Evolutionary conservation across 805 yeast genomes (phyloP).

Genomic region (Suhomyces vadensis): DNA sequence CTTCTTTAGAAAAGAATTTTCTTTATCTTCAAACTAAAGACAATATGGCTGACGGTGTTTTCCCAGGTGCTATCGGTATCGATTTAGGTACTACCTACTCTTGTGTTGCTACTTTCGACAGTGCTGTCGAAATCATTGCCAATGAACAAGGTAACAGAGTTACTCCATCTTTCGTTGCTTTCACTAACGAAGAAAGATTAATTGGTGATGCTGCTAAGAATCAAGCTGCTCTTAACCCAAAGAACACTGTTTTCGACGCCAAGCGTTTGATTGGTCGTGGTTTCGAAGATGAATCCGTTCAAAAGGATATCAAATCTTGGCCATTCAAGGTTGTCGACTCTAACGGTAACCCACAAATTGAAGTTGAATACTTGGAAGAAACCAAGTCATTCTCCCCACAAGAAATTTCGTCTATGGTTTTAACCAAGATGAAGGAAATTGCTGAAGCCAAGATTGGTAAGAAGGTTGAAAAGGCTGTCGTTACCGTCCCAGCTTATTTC

Average conservation of each 20-base stretch:
- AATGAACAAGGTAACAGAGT: constrained; percentile 55
- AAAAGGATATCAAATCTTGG: constrained; percentile 53
- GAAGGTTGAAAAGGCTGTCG: constrained; percentile 58
- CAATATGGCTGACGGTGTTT: constrained; percentile 95
- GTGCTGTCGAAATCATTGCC: constrained; percentile 52
- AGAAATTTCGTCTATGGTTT: constrained; percentile 51
- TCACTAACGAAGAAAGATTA: constrained; percentile 50
- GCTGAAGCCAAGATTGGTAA: constrained; percentile 90
- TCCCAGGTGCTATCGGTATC: constrained; percentile 80
- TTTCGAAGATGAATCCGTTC: constrained; percentile 59
- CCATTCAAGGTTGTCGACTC: constrained; percentile 48
- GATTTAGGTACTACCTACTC: constrained; percentile 55
- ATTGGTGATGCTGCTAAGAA: constrained; percentile 54
- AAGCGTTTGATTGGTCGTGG: constrained; percentile 62
- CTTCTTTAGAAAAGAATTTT: constrained; percentile 9
- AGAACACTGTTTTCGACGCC: constrained; percentile 51
- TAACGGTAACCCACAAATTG: constrained; percentile 48
- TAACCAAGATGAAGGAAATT: constrained; percentile 58
- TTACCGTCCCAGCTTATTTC: constrained; percentile 52
- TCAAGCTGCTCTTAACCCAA: constrained; percentile 53
- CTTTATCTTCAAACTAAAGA: constrained; percentile 12
- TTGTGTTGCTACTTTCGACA: constrained; percentile 52
- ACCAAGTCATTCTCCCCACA: constrained; percentile 49
- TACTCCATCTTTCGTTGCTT: constrained; percentile 52
- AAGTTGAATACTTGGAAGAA: constrained; percentile 50